A percentile compares a stretch with the other conserved stretches of the same genome.
Evolutionary conservation across 257 asterid species (phyloP).

Genomic region (Capsicum baccatum): DNA sequence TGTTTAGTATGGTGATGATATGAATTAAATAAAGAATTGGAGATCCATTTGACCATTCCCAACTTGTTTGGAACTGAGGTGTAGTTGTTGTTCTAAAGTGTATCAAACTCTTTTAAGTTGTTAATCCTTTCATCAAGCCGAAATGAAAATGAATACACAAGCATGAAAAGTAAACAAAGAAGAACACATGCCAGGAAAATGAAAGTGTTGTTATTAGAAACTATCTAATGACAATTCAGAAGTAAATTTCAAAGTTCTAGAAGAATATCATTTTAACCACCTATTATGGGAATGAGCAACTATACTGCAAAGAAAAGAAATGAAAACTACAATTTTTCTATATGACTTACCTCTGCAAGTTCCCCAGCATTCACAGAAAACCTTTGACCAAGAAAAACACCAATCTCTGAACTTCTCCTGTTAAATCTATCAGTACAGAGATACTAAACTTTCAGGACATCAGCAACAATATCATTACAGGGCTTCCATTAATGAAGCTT

Average conservation of each 20-base stretch:
- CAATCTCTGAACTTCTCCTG: not conserved
- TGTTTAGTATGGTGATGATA: no score
- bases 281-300: slow-evolving; percentile 11
- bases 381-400: not conserved
- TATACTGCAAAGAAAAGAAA: not conserved
- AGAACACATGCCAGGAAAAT: not conserved
- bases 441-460: not conserved
- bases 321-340: not conserved
- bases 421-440: not conserved
- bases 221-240: not conserved
- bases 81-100: not conserved
- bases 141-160: not conserved
- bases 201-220: not conserved
- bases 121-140: not conserved
- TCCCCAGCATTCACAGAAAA: slow-evolving; percentile 2
- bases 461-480: not conserved
- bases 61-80: not conserved
- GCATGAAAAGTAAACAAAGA: not conserved
- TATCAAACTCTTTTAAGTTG: not conserved
- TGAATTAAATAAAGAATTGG: not conserved
- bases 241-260: not conserved
- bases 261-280: not conserved
- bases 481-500: slow-evolving; percentile 10
- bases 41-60: not conserved
- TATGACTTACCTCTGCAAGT: slow-evolving; percentile 17